Evolutionary conservation across 768 basidiomycete species (phyloP).

Genomic region (Calocybe gangraenosa): DNA sequence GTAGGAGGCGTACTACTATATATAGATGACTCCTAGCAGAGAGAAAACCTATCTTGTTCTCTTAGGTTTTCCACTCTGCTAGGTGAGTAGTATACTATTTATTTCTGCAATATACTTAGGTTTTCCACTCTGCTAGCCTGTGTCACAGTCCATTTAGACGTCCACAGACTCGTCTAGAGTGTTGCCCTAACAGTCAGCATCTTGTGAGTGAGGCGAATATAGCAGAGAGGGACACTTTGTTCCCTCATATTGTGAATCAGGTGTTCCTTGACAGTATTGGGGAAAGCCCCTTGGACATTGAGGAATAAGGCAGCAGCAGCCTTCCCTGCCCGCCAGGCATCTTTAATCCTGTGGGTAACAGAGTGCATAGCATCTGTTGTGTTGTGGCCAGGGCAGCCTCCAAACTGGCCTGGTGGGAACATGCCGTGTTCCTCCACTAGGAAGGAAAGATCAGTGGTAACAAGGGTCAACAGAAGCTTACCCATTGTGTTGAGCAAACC

Average conservation of each 20-base stretch:
- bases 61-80: no score
- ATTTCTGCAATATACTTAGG: no score
- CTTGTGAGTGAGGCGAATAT: not conserved
- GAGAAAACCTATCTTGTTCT: no score
- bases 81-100: no score
- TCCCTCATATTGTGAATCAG: conserved; percentile 25
- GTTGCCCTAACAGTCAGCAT: conserved; percentile 5
- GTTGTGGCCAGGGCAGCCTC: conserved; percentile 26
- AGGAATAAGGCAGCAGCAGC: conserved; percentile 35
- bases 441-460: conserved; percentile 21
- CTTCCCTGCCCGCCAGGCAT: conserved; percentile 29
- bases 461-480: conserved; percentile 23
- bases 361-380: conserved; percentile 32
- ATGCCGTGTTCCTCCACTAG: conserved; percentile 25
- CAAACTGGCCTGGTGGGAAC: conserved; percentile 32
- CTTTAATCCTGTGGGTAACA: conserved; percentile 29
- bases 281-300: conserved; percentile 41
- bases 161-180: no score
- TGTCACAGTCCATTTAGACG: no score
- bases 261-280: conserved; percentile 26
- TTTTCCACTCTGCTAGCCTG: no score
- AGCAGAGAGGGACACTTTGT: not conserved
- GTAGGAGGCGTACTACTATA: no score
- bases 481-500: conserved; percentile 26
- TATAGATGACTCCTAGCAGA: no score